Conservation (phyloP, 2,329 filamentous ascomycete species). For the Colletotrichum shisoi region DNA sequence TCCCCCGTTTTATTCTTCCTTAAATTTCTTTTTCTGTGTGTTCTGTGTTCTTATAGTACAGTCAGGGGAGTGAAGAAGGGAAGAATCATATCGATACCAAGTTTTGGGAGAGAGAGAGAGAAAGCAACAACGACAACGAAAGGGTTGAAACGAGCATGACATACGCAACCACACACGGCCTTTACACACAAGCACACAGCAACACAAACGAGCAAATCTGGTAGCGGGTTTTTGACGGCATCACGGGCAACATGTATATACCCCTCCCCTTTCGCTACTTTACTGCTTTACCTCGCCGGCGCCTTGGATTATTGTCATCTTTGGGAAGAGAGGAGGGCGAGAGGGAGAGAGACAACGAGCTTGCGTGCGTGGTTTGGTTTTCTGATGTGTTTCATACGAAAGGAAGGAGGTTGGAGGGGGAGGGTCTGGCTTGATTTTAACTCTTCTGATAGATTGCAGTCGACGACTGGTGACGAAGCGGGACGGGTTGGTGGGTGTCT, state of each 20-base stretch:
- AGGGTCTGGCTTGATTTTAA: background rate
- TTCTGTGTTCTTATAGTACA: conserved; percentile 12
- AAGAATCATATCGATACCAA: conserved; percentile 32
- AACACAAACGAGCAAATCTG: conserved; percentile 6
- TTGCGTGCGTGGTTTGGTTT: background rate
- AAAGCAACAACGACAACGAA: background rate
- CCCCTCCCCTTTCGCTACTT: conserved; percentile 14
- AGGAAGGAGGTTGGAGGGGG: background rate
- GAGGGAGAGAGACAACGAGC: background rate
- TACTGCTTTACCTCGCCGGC: background rate
- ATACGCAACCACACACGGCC: conserved; percentile 21
- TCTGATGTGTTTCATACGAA: background rate
- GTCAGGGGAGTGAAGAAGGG: background rate
- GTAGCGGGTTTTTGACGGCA: background rate
- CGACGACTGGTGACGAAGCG: background rate
- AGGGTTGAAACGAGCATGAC: conserved; percentile 11
- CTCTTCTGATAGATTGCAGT: background rate
- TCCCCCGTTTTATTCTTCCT: background rate
- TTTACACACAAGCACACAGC: conserved; percentile 1
- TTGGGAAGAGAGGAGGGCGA: background rate
- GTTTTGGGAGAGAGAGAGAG: conserved; percentile 22
- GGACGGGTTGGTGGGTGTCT: background rate
- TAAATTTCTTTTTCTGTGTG: conserved; percentile 14
- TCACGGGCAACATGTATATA: conserved; percentile 21
- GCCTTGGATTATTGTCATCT: background rate